Percentiles rank a stretch among this genome's conserved stretches.
phyloP scores from a whole-genome alignment of 2,329 filamentous ascomycete species.

The Lasiodiplodia sp. region DNA sequence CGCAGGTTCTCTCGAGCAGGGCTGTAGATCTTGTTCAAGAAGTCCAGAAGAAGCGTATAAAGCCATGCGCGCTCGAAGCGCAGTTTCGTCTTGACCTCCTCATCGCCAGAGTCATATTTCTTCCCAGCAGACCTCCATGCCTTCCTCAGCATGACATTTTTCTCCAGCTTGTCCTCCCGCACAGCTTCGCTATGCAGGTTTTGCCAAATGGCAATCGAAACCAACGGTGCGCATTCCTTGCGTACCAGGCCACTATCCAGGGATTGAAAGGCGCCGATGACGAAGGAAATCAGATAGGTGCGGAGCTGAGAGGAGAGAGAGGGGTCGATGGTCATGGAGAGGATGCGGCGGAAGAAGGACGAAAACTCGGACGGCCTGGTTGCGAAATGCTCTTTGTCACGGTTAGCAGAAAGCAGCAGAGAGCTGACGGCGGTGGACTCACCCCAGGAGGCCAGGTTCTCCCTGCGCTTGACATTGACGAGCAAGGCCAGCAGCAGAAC shows the following conservation, averaged over 20 bases:
- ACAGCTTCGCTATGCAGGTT: slow-evolving; percentile 81
- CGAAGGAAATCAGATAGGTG: slow-evolving; percentile 84
- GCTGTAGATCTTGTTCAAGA: slow-evolving; percentile 75
- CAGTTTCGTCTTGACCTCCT: slow-evolving; percentile 76
- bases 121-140: slow-evolving; percentile 89
- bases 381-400: slow-evolving; percentile 69
- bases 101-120: slow-evolving; percentile 86
- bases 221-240: slow-evolving; percentile 94
- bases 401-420: background rate
- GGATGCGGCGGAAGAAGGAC: slow-evolving; percentile 83
- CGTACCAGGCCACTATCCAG: slow-evolving; percentile 87
- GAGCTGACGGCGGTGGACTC: background rate
- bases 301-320: slow-evolving; percentile 59
- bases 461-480: slow-evolving; percentile 85
- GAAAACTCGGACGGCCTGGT: slow-evolving; percentile 84
- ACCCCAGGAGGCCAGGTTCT: slow-evolving; percentile 83
- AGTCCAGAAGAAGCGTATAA: slow-evolving; percentile 84
- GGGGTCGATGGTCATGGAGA: slow-evolving; percentile 77
- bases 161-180: slow-evolving; percentile 75
- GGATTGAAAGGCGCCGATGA: slow-evolving; percentile 92
- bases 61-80: slow-evolving; percentile 95
- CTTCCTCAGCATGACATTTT: slow-evolving; percentile 78
- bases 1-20: slow-evolving; percentile 63
- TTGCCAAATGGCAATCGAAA: slow-evolving; percentile 95
- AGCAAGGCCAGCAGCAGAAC: slow-evolving; percentile 86